These are phyloP conservation scores for Fusarium sp. DNA, from an alignment of 2,329 filamentous ascomycete species.

Conservation along the genomic window DNA sequence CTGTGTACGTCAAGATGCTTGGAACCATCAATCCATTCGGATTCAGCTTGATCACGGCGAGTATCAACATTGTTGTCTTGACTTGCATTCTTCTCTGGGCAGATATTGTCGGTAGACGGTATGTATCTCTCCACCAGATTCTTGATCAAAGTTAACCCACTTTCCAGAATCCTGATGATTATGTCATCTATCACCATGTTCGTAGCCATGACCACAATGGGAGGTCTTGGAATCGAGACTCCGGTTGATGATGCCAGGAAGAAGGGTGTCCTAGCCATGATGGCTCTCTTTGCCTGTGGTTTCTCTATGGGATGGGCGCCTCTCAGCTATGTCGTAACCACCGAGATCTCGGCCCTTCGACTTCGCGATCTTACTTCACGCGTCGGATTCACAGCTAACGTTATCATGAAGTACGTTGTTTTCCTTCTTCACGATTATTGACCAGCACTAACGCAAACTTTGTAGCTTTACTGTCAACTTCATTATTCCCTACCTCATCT, in stretches of 20 bases:
- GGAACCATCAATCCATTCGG: conserved; percentile 49
- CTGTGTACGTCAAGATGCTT: conserved; percentile 42
- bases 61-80: conserved; percentile 36
- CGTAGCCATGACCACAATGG: conserved; percentile 46
- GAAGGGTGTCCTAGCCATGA: conserved; percentile 45
- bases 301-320: conserved; percentile 34
- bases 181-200: conserved; percentile 39
- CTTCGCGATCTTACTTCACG: conserved; percentile 31
- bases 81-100: conserved; percentile 7
- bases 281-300: conserved; percentile 41
- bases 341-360: conserved; percentile 38
- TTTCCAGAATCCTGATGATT: conserved; percentile 16
- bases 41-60: conserved; percentile 42
- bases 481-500: conserved; percentile 41
- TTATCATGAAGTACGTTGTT: conserved; percentile 33
- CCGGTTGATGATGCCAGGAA: conserved; percentile 37
- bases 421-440: rapidly evolving
- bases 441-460: neutral
- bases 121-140: rapidly evolving
- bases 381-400: conserved; percentile 34
- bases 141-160: neutral
- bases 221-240: conserved; percentile 36
- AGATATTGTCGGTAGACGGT: conserved; percentile 35
- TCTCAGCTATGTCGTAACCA: conserved; percentile 39
- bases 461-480: conserved; percentile 43